A percentile compares a stretch with the other conserved stretches of the same genome.
These are phyloP conservation scores for Annulohypoxylon stygium DNA, from an alignment of 495 filamentous ascomycete species.

Conservation along the genomic window DNA sequence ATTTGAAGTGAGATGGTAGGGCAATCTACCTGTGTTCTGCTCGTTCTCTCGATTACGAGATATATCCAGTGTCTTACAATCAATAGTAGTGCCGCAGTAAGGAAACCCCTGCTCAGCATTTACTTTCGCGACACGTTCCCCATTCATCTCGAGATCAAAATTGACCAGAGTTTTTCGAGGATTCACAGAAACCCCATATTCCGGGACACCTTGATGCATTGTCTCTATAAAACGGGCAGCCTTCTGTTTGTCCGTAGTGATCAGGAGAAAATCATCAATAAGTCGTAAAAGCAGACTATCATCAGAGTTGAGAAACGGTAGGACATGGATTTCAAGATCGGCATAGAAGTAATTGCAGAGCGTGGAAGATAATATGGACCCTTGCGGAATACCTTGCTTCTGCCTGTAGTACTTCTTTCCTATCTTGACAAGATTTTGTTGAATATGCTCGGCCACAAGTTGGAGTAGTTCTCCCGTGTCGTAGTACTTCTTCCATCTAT, in stretches of 20 bases:
- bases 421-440: slow-evolving; percentile 86
- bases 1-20: not conserved
- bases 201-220: slow-evolving; percentile 82
- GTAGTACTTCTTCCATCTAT: slow-evolving; percentile 68
- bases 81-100: slow-evolving; percentile 85
- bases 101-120: slow-evolving; percentile 72
- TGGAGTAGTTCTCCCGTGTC: slow-evolving; percentile 71
- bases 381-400: slow-evolving; percentile 90
- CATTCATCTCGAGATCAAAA: slow-evolving; percentile 75
- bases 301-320: slow-evolving; percentile 72
- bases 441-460: slow-evolving; percentile 80
- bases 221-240: slow-evolving; percentile 77
- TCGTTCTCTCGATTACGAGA: slow-evolving; percentile 48
- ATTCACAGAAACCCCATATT: slow-evolving; percentile 85
- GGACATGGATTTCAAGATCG: slow-evolving; percentile 76
- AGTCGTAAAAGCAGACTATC: slow-evolving; percentile 80
- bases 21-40: slow-evolving; percentile 47
- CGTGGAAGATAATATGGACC: slow-evolving; percentile 84
- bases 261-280: slow-evolving; percentile 92
- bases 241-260: slow-evolving; percentile 75
- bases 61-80: slow-evolving; percentile 82
- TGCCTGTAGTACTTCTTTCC: slow-evolving; percentile 92
- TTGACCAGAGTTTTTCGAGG: slow-evolving; percentile 85
- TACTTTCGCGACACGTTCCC: slow-evolving; percentile 64
- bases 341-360: slow-evolving; percentile 97